Evolutionary conservation across 2,329 filamentous ascomycete species (phyloP), one percentile per base, ranked within the genome.

Genomic region (Fusarium xylarioides): DNA sequence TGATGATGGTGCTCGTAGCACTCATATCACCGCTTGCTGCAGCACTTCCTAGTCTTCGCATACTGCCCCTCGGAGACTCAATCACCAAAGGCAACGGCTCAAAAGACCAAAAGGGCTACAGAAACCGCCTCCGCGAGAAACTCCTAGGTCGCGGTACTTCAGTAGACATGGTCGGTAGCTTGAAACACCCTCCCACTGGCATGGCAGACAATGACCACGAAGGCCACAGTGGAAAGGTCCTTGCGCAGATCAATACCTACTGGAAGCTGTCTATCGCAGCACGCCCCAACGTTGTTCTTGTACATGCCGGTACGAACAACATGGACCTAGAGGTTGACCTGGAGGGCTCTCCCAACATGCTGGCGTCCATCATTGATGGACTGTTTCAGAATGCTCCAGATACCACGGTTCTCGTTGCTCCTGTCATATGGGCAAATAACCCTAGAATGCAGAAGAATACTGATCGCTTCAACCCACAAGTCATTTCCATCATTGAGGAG

Each of bases 61-160:
- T 71, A 46, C 44, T 71, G 28, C 67, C 67, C 15, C 67, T 72
- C 4, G 70, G 67, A 58, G 70, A 72, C n/a, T 72, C 70, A 16
- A 72, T 72, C 63, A 72, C 67, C 28, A 72, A 71, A 28, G 70
- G 70, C 10, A 72, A 56, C 21, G 67, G 67, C 12, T 70, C 67
- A 7, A 53, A 37, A n/a, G 69, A 58, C 26, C 30, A 34, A 11
- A 43, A 32, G 5, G 70, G 70, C 19, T 72, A 71, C 35, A 52
- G 67, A 4, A 44, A 42, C 8, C 49, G 49, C 10, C 35, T 72
- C 14, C 53, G 69, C 4, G 16, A 70, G 15, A 66, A 55, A 8
- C 66, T 71, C 4, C 11, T 59, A 23, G 18, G 40, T 6, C 38
- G n/a, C 11, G 66, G 56, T 16, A 19, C 35, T 12, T 46, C 44